Evolutionary conservation across 768 basidiomycete species (phyloP).

Genomic region (Mycena belliarum): DNA sequence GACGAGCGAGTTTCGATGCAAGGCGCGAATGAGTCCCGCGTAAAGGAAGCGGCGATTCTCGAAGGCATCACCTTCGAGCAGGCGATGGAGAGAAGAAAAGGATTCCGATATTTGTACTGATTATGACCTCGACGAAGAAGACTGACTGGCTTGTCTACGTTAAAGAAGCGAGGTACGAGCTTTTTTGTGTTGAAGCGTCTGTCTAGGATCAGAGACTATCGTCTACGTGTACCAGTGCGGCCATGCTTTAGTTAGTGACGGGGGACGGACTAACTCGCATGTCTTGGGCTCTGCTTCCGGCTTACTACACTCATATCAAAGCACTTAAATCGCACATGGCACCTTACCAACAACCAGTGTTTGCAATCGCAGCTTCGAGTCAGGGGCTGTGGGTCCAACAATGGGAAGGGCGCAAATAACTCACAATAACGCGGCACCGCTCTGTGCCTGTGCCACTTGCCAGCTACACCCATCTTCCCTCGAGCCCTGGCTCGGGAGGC

Average conservation of each 20-base stretch:
- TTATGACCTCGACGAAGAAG: no score
- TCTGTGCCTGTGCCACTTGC: not conserved
- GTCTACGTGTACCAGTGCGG: no score
- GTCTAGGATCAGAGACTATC: no score
- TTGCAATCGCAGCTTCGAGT: no score
- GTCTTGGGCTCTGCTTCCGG: no score
- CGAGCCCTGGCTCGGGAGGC: not conserved
- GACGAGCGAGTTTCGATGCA: slow-evolving; percentile 47
- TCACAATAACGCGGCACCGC: not conserved
- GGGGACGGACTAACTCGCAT: no score
- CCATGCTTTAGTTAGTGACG: no score
- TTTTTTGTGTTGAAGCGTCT: no score
- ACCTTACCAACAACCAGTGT: slow-evolving; percentile 33
- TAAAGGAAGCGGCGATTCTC: slow-evolving; percentile 58
- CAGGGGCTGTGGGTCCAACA: no score
- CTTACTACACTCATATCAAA: no score
- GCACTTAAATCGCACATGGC: not conserved
- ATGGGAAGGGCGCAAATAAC: not conserved
- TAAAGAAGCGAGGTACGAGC: no score
- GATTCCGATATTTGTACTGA: slow-evolving; percentile 47
- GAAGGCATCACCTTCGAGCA: slow-evolving; percentile 63
- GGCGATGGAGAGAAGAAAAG: slow-evolving; percentile 55
- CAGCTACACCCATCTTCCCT: not conserved
- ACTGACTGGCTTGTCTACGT: no score
- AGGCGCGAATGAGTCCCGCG: slow-evolving; percentile 47